phyloP scores from a whole-genome alignment of 345 rosid species.

The Syzygium oleosum region DNA sequence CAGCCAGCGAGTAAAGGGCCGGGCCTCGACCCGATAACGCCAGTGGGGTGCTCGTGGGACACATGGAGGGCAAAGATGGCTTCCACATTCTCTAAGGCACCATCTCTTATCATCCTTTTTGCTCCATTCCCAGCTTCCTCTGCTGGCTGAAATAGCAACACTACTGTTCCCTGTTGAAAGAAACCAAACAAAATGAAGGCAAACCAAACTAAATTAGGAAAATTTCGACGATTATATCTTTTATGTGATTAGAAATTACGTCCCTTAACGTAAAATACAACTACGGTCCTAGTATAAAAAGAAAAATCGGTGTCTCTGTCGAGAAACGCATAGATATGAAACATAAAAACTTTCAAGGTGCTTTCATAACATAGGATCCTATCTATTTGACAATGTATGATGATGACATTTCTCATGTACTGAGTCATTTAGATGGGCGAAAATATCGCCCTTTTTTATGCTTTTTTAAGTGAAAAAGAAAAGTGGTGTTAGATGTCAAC shows the following conservation, averaged over 20 bases:
- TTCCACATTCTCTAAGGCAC: conserved; percentile 58
- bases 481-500: not conserved
- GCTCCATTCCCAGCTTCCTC: conserved; percentile 99
- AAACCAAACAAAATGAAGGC: not conserved
- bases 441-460: not conserved
- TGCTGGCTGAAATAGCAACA: conserved; percentile 82
- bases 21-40: conserved; percentile 69
- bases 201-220: not conserved
- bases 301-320: not conserved
- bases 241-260: not conserved
- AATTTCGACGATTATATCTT: not conserved
- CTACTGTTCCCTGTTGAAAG: conserved; percentile 60
- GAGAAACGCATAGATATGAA: not conserved
- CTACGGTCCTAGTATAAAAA: not conserved
- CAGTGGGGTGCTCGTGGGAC: conserved; percentile 73
- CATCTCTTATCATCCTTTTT: conserved; percentile 70
- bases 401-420: not conserved
- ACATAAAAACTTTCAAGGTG: not conserved
- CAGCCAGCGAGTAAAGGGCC: conserved; percentile 91
- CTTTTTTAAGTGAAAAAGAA: not conserved
- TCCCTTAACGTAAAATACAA: not conserved
- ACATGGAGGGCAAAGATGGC: conserved; percentile 85
- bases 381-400: not conserved
- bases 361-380: not conserved
- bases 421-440: not conserved